Conservation (phyloP, 352 stramenopile species). For the Phytopythium boreale region DNA sequence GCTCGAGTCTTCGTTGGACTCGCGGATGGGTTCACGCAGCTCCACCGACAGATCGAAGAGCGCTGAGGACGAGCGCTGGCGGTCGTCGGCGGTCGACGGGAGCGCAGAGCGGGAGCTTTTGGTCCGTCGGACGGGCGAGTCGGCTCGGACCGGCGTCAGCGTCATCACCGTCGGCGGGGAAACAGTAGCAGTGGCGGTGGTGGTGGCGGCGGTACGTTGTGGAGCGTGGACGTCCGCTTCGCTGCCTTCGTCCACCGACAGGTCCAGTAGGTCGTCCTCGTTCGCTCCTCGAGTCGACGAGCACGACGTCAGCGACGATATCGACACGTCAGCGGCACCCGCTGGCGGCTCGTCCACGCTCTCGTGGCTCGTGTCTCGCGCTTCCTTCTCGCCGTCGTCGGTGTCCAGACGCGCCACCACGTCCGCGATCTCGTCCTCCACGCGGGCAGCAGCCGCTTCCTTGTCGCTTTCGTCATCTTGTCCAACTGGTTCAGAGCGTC, state of each 20-base stretch:
- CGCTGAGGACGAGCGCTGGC: not conserved
- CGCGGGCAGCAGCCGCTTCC: slow-evolving; percentile 1
- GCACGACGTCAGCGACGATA: not conserved
- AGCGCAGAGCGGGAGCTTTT: not conserved
- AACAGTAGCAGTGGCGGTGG: not conserved
- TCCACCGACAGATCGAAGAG: slow-evolving; percentile 2
- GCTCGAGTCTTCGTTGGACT: no score
- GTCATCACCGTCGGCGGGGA: not conserved
- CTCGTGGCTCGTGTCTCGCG: not conserved
- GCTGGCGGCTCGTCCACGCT: not conserved
- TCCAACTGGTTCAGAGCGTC: no score
- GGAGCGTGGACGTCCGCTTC: not conserved
- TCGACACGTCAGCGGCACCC: not conserved
- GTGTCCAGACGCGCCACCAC: not conserved
- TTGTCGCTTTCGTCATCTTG: no score
- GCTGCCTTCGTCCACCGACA: slow-evolving; percentile 26
- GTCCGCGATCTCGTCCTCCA: slow-evolving; percentile 7
- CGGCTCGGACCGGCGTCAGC: not conserved
- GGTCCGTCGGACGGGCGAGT: slow-evolving; percentile 2
- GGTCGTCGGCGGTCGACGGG: not conserved
- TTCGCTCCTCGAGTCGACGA: not conserved
- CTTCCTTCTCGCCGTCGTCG: not conserved
- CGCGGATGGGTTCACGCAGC: not conserved
- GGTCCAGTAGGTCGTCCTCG: slow-evolving; percentile 26
- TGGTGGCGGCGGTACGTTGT: not conserved